These are phyloP conservation scores for Eremothecium coryli DNA, from an alignment of 1,139 yeast genomes.

Conservation along the genomic window DNA sequence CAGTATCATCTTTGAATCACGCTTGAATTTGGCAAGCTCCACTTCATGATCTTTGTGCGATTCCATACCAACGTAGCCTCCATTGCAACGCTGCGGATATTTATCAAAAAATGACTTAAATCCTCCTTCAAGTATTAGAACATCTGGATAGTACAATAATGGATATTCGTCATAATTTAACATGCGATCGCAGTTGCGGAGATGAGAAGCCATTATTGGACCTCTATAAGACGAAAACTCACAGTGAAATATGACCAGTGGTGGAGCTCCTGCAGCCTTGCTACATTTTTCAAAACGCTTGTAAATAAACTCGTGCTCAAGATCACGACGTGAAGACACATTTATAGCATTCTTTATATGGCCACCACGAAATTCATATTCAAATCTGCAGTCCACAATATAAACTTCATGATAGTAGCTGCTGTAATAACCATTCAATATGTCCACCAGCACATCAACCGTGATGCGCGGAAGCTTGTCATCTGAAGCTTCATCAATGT, in stretches of 20 bases:
- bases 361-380: constrained; percentile 87
- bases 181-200: constrained; percentile 74
- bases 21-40: constrained; percentile 62
- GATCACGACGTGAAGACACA: constrained; percentile 57
- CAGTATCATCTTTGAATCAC: constrained; percentile 41
- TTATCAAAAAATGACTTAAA: constrained; percentile 65
- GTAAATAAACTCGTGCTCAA: constrained; percentile 29
- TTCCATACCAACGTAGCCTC: constrained; percentile 84
- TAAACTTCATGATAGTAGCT: constrained; percentile 50
- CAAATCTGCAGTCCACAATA: constrained; percentile 82
- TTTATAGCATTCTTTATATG: constrained; percentile 81
- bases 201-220: constrained; percentile 81
- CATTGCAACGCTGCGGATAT: constrained; percentile 44
- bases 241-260: constrained; percentile 76
- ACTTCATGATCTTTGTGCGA: constrained; percentile 62
- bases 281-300: constrained; percentile 9
- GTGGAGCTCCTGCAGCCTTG: constrained; percentile 26
- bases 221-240: constrained; percentile 91
- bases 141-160: constrained; percentile 72
- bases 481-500: constrained; percentile 30
- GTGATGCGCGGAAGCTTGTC: constrained; percentile 72
- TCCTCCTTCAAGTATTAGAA: constrained; percentile 84
- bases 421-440: constrained; percentile 49
- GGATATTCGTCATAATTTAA: constrained; percentile 72
- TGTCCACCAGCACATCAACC: constrained; percentile 51